Percentiles rank a stretch among this genome's conserved stretches.
Evolutionary conservation across 2,329 filamentous ascomycete genomes (phyloP).

Genomic region (Beauveria pseudobassiana): DNA sequence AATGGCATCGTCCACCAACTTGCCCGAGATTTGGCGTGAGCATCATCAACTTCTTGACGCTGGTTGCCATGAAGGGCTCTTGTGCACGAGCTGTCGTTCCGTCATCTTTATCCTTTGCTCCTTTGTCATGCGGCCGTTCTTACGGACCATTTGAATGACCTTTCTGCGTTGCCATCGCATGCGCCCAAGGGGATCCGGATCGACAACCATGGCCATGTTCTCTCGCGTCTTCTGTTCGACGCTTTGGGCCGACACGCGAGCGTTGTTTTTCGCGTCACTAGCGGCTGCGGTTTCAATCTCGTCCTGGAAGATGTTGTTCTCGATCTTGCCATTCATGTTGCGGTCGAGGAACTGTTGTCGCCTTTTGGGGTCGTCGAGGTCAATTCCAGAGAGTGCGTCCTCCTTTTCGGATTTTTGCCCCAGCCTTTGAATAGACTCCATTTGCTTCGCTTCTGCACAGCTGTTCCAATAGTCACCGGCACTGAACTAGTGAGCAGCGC

Average conservation of each 20-base stretch:
- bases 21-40: conserved; percentile 83
- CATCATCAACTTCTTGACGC: conserved; percentile 83
- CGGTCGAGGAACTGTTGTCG: conserved; percentile 33
- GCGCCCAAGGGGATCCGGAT: conserved; percentile 67
- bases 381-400: conserved; percentile 20
- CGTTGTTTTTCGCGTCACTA: conserved; percentile 30
- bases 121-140: conserved; percentile 45
- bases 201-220: conserved; percentile 55
- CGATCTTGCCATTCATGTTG: conserved; percentile 33
- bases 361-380: conserved; percentile 36
- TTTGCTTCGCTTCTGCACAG: conserved; percentile 32
- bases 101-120: conserved; percentile 59
- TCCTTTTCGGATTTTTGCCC: conserved; percentile 25
- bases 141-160: conserved; percentile 67
- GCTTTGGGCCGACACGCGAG: neutral
- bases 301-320: conserved; percentile 58
- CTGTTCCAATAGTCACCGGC: neutral
- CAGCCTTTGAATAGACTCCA: conserved; percentile 33
- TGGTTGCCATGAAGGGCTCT: conserved; percentile 72
- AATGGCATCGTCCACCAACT: conserved; percentile 89
- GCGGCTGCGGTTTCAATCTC: conserved; percentile 33
- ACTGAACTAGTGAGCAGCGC: neutral
- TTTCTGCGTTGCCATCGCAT: conserved; percentile 76
- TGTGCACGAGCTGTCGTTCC: conserved; percentile 47
- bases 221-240: conserved; percentile 28